A percentile compares a stretch with the other conserved stretches of the same genome.
These are phyloP conservation scores for Herpetomonas samuelpessoai DNA, from an alignment of 208 protist species.

Conservation along the genomic window DNA sequence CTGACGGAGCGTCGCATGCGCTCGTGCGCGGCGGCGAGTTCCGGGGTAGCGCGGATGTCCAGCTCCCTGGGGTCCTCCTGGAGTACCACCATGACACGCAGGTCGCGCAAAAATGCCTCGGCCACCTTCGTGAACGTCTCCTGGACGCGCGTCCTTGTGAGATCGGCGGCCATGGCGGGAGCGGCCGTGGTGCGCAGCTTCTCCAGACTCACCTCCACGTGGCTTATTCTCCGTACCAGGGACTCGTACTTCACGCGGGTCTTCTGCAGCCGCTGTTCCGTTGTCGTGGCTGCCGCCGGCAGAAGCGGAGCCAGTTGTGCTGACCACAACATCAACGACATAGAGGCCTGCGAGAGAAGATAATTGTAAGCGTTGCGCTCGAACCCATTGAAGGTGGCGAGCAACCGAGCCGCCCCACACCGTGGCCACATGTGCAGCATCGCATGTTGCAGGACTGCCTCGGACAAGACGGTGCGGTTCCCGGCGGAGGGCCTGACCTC, in stretches of 20 bases:
- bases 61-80: slow-evolving; percentile 19
- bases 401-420: slow-evolving; percentile 42
- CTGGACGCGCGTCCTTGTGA: slow-evolving; percentile 24
- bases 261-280: slow-evolving; percentile 8
- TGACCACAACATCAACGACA: slow-evolving; percentile 61
- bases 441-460: slow-evolving; percentile 48
- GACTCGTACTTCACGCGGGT: slow-evolving; percentile 7
- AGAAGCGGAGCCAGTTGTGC: slow-evolving; percentile 44
- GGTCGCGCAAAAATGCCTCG: slow-evolving; percentile 38
- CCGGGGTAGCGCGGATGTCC: slow-evolving; percentile 5
- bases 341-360: slow-evolving; percentile 24
- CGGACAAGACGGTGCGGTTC: no score
- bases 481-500: no score
- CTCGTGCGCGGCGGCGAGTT: slow-evolving; percentile 24
- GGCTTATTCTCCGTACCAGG: slow-evolving; percentile 6
- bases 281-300: slow-evolving; percentile 10
- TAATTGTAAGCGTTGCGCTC: slow-evolving; percentile 35
- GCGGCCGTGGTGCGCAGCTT: slow-evolving; percentile 15
- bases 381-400: slow-evolving; percentile 28
- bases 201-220: slow-evolving; percentile 17
- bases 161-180: slow-evolving; percentile 15
- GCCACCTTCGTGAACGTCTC: slow-evolving; percentile 22
- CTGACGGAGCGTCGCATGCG: slow-evolving; percentile 13
- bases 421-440: slow-evolving; percentile 34
- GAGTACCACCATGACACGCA: slow-evolving; percentile 35